Evolutionary conservation across 139 green algal genomes (phyloP), one percentile per base, ranked within the genome.

Genomic region (Haematococcus lacustris): DNA sequence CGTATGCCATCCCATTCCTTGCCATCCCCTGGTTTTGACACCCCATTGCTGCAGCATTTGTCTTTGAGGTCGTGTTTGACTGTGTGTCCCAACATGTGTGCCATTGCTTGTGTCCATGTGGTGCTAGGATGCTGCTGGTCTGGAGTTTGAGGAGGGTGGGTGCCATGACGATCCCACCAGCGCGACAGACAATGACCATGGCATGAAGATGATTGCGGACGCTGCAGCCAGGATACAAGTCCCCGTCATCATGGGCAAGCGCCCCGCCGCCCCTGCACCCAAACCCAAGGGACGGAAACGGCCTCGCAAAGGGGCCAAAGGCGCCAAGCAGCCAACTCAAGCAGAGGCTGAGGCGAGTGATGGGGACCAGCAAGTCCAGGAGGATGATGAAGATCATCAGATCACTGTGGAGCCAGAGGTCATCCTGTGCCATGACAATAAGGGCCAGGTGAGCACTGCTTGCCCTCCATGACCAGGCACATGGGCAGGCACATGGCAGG

Each of bases 381-480:
- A 64, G 53, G 53, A 64, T 7, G 53, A 64, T 21, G 53, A 64
- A 26, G 53, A 64, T 32, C 23, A 64, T 30, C 23, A 35, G 53
- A 30, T 64, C 4, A 64, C 53, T 23, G 53, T 9, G 26, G 53
- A 64, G 53, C 53, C 53, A 7, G 13, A 34, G 13, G 17, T 30
- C 53, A 64, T 64, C 17, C 9, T 64, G 23, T 23, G 53, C 53
- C 17, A 35, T 30, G 53, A 64, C 26, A 23, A 34, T 26, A 23
- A 26, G 13, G 26, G 26, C 53, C 30, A 64, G 53, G 53, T 64
- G 53, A 53, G 43, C 43, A 17, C 9, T 53, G 43, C 9, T 28
- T 53, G 43, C 43, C 17, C 70, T 68, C 34, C 38, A 68, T 32
- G 70, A 68, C 17, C 57, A 60, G 38, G 28, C 9, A 33, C 51